A percentile compares a stretch with the other conserved stretches of the same genome.
Conservation (phyloP, 352 stramenopile genomes). For the Blastocystis sp. region DNA sequence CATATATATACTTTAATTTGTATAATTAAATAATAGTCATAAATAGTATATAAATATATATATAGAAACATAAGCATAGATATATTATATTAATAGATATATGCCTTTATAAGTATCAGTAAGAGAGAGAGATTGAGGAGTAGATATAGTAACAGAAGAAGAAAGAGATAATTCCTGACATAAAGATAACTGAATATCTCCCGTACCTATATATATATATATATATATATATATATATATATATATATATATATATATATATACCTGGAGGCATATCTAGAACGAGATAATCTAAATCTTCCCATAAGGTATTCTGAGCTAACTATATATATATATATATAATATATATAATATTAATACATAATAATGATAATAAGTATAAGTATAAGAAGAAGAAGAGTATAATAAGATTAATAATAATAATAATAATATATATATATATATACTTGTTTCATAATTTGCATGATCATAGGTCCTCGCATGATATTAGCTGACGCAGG, state of each 20-base stretch:
- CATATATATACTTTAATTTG: not conserved
- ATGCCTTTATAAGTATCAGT: slow-evolving; percentile 95
- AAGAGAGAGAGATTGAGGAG: slow-evolving; percentile 83
- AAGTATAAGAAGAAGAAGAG: too few relatives aligned
- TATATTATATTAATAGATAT: slow-evolving; percentile 68
- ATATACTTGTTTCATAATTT: slow-evolving; percentile 44
- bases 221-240: too few relatives aligned
- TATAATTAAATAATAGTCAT: not conserved
- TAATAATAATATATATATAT: too few relatives aligned
- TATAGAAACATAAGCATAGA: not conserved
- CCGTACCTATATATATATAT: too few relatives aligned
- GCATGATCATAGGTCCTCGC: slow-evolving; percentile 82
- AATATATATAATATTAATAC: not conserved
- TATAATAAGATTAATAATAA: too few relatives aligned
- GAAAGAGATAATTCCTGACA: slow-evolving; percentile 87
- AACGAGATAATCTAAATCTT: slow-evolving; percentile 92
- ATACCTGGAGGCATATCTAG: slow-evolving; percentile 93
- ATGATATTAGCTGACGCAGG: slow-evolving; percentile 68
- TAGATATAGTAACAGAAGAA: slow-evolving; percentile 91
- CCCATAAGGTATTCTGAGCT: slow-evolving; percentile 76
- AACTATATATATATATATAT: slow-evolving; percentile 66
- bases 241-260: too few relatives aligned
- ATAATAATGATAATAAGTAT: too few relatives aligned
- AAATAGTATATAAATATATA: not conserved
- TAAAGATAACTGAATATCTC: slow-evolving; percentile 94